Percentiles rank a stretch among this genome's conserved stretches.
Evolutionary conservation across 306 rosid species (phyloP).

Genomic region (Inga leiocalycina): DNA sequence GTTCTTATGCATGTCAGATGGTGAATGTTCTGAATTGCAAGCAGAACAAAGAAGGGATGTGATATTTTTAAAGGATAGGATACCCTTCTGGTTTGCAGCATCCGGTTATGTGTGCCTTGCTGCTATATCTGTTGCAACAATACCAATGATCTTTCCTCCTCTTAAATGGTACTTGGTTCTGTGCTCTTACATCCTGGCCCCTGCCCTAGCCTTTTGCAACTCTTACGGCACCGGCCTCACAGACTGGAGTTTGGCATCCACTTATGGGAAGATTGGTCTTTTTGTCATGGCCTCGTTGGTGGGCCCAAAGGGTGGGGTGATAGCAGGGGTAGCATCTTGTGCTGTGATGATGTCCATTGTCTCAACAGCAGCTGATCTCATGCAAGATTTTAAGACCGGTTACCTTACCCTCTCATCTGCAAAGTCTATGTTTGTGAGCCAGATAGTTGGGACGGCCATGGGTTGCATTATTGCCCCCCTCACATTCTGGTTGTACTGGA

Average conservation of each 20-base stretch:
- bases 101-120: conserved; percentile 83
- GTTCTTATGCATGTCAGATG: conserved; percentile 53
- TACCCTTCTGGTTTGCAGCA: conserved; percentile 87
- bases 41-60: conserved; percentile 63
- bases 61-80: conserved; percentile 76
- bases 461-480: conserved; percentile 94
- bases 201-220: conserved; percentile 94
- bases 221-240: conserved; percentile 93
- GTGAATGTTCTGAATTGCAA: conserved; percentile 47
- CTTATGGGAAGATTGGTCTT: conserved; percentile 93
- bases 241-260: conserved; percentile 75
- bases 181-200: conserved; percentile 81
- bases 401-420: conserved; percentile 94
- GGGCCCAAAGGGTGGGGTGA: conserved; percentile 80
- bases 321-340: conserved; percentile 81
- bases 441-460: conserved; percentile 88
- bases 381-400: conserved; percentile 99
- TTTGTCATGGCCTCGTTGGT: conserved; percentile 79
- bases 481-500: conserved; percentile 98
- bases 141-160: conserved; percentile 88
- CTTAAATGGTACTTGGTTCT: conserved; percentile 93
- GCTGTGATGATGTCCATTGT: conserved; percentile 97
- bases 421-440: conserved; percentile 93
- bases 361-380: conserved; percentile 95
- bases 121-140: conserved; percentile 68